Conservation (phyloP, 2,329 filamentous ascomycete species). For the Shiraia sp. region DNA sequence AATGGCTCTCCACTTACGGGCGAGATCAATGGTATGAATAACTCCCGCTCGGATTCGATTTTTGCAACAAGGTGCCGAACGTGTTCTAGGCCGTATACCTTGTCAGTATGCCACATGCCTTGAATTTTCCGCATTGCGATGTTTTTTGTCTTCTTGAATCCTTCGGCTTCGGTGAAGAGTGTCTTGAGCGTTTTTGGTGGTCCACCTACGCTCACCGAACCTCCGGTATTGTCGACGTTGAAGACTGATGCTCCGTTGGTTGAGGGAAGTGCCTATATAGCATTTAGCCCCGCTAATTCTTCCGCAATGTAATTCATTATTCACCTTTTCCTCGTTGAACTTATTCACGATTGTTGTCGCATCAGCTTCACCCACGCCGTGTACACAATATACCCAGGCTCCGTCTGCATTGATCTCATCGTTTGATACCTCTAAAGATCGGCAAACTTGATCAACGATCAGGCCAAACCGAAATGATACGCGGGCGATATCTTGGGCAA, state of each 20-base stretch:
- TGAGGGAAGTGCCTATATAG: too few species aligned
- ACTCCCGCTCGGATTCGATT: too few species aligned
- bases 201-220: constrained; percentile 35
- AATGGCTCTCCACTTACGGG: too few species aligned
- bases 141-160: constrained; percentile 11
- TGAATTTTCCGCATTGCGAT: constrained; percentile 31
- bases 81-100: constrained; percentile 33
- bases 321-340: constrained; percentile 2
- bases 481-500: not conserved
- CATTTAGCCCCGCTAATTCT: too few species aligned
- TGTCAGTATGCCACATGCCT: constrained; percentile 34
- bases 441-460: constrained; percentile 2
- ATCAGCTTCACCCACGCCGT: not conserved
- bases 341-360: not conserved
- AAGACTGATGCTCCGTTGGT: constrained; percentile 27
- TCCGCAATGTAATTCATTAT: not conserved
- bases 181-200: constrained; percentile 33
- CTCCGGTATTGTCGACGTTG: constrained; percentile 28
- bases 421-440: not conserved
- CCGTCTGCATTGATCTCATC: constrained; percentile 3
- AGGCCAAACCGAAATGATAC: constrained; percentile 1
- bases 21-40: too few species aligned
- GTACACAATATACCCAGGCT: constrained; percentile 2
- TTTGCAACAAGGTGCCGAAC: constrained; percentile 12
- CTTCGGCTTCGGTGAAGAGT: constrained; percentile 15